Conservation (phyloP, 768 basidiomycete genomes). For the Boletus subcaerulescens region DNA sequence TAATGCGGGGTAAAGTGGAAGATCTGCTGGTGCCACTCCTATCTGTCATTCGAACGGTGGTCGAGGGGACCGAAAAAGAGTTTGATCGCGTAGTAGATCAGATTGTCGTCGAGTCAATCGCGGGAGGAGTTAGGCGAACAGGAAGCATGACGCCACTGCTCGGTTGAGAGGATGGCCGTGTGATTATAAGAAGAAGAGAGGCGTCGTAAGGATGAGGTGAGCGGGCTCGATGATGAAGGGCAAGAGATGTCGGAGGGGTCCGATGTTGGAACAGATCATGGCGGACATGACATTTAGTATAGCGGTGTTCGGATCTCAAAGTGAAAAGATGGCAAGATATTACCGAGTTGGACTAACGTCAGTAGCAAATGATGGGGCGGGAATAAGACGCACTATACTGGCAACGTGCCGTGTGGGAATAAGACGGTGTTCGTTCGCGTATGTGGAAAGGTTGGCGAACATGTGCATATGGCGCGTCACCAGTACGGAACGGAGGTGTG, state of each 20-base stretch:
- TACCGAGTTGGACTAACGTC: conserved; percentile 5
- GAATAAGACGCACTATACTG: conserved; percentile 10
- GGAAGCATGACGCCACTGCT: conserved; percentile 12
- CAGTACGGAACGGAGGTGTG: conserved; percentile 1
- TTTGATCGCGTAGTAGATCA: conserved; percentile 21
- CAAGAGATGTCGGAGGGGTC: not conserved
- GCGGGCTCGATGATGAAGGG: not conserved
- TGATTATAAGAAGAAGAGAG: not conserved
- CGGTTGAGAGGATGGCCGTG: not conserved
- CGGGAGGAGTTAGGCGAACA: not conserved
- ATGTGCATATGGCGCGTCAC: conserved; percentile 17
- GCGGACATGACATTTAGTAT: conserved; percentile 9
- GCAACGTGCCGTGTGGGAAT: conserved; percentile 13
- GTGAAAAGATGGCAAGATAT: not conserved
- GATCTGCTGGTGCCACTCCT: conserved; percentile 13
- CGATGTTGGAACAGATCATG: not conserved
- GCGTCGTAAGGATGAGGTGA: not conserved
- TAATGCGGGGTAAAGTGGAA: conserved; percentile 14
- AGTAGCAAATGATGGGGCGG: conserved; percentile 1
- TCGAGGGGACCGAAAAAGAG: conserved; percentile 1
- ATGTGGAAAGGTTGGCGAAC: conserved; percentile 7
- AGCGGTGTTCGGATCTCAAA: conserved; percentile 11
- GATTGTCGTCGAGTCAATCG: conserved; percentile 19
- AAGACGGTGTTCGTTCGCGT: conserved; percentile 13
- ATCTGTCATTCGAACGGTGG: conserved; percentile 5